Base-by-base conservation (phyloP, 164 flowering plant genomes). In the Nymphaea colorata region DNA sequence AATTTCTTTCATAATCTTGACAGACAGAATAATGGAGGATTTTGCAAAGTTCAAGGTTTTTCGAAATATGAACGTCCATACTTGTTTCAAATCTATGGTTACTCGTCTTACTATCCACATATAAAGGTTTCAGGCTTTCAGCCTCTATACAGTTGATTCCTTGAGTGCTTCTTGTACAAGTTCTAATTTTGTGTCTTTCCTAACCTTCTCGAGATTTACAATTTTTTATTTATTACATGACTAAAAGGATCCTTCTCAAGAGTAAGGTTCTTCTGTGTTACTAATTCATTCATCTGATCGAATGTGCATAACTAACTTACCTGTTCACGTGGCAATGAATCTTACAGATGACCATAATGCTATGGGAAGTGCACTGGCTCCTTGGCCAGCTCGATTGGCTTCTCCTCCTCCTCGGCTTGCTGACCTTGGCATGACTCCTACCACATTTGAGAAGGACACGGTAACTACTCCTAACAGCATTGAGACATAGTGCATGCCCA, bases 331-430 rank as follows among this genome's bases (percentile, higher is more conserved):
- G 8, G 57, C 57, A 51, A 10, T 3, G 10, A 51, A 5, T 8
- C 14, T 51, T 51, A 15, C 57, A 51, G 57, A 51, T 51, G 57
- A 51, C 14, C 57, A 51, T 15, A 51, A 15, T 51, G 57, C 76
- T 16, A 75, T 59, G 60, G 97, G 97, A 18, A 89, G 96, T 78
- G 94, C 88, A 70, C 77, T 91, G 77, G 92, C 81, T 68, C 92
- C 98, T 17, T 89, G 96, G 98, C 96, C 98, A 43, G 87, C 90
- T 71, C 81, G 98, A 43, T 72, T 82, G 66, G 85, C 83, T 73
- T 63, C 92, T 74, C 79, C 94, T 62, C 94, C 98, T 73, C 98
- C 93, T 15, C 87, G 96, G 5, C 93, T 90, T 16, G 85, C 88
- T 78, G 98, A 89, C 74, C 81, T 92, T 76, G 92, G 85, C 69